Percentiles rank a stretch among this genome's conserved stretches.
These are phyloP conservation scores for Spergularia bocconei DNA, from an alignment of 148 eudicot genomes.

Conservation along the genomic window DNA sequence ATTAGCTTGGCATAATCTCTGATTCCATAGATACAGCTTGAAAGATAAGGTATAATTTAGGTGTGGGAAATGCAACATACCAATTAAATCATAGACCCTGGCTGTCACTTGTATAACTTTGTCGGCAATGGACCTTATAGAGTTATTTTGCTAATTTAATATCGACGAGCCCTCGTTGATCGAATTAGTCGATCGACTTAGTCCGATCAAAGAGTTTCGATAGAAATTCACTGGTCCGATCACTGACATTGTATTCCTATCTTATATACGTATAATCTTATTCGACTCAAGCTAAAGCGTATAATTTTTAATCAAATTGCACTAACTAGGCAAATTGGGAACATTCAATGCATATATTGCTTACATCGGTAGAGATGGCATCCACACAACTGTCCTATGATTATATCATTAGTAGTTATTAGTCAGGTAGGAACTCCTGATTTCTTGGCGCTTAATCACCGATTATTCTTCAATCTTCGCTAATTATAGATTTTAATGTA, in stretches of 20 bases:
- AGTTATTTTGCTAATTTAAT: too few species aligned
- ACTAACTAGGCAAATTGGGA: not conserved
- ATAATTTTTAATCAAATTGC: not conserved
- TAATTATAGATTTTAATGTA: too few species aligned
- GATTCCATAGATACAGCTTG: too few species aligned
- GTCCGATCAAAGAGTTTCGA: too few species aligned
- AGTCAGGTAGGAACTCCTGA: not conserved
- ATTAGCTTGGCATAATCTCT: not conserved
- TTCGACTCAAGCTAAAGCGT: too few species aligned
- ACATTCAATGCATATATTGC: not conserved
- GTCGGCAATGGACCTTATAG: not conserved
- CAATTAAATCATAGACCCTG: not conserved
- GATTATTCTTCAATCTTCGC: too few species aligned
- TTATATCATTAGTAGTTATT: not conserved
- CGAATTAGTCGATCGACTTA: too few species aligned
- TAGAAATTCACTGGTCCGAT: too few species aligned
- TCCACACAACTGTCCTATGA: constrained; percentile 24
- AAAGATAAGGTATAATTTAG: not conserved
- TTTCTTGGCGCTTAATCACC: not conserved
- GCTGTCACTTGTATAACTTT: not conserved
- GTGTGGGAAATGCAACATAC: not conserved
- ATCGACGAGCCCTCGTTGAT: too few species aligned
- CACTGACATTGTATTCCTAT: not conserved
- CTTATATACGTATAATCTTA: too few species aligned
- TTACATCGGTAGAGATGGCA: constrained; percentile 9